phyloP scores from a whole-genome alignment of 2,329 filamentous ascomycete genomes.

The Aspergillus pseudoglaucus region DNA sequence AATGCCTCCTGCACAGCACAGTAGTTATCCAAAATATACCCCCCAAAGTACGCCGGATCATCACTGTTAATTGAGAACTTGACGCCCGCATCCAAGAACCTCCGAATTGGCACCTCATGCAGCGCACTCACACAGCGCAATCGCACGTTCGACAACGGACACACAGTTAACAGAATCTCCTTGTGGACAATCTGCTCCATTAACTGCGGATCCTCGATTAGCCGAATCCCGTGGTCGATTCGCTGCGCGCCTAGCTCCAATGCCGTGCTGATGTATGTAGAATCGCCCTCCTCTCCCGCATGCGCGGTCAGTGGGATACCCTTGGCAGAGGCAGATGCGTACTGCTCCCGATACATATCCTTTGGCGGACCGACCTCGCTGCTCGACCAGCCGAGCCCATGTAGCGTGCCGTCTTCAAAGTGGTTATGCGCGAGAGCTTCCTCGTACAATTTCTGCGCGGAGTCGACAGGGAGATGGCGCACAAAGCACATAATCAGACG shows the following conservation, averaged over 20 bases:
- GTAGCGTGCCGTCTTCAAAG: constrained; percentile 47
- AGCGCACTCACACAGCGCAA: constrained; percentile 51
- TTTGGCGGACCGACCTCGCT: constrained; percentile 52
- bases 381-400: constrained; percentile 63
- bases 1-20: constrained; percentile 70
- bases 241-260: constrained; percentile 59
- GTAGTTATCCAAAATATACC: constrained; percentile 69
- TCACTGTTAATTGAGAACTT: constrained; percentile 68
- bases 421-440: constrained; percentile 35
- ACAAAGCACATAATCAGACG: constrained; percentile 67
- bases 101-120: constrained; percentile 54
- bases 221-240: constrained; percentile 68
- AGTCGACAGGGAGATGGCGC: constrained; percentile 58
- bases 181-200: constrained; percentile 53
- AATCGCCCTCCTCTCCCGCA: constrained; percentile 67
- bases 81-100: constrained; percentile 58
- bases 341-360: constrained; percentile 56
- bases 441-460: constrained; percentile 42
- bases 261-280: constrained; percentile 58
- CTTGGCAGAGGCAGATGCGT: constrained; percentile 45
- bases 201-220: constrained; percentile 55
- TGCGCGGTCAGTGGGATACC: constrained; percentile 64
- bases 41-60: constrained; percentile 69
- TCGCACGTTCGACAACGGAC: constrained; percentile 66
- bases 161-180: constrained; percentile 61